Evolutionary conservation across 495 filamentous ascomycete genomes (phyloP).

Genomic region (Neurospora discreta): DNA sequence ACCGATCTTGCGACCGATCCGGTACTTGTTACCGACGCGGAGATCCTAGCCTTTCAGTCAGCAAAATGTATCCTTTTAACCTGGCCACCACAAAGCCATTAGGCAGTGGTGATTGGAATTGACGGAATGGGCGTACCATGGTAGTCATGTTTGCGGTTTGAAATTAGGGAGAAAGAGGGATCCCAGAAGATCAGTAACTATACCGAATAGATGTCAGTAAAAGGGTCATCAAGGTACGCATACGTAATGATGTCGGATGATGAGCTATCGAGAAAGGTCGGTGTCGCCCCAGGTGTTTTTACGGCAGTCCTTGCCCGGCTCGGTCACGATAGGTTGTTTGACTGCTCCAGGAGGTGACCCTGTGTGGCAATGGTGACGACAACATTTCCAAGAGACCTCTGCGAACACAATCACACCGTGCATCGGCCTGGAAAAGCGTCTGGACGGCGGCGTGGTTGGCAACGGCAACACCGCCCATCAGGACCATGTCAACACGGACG

Average conservation of each 20-base stretch:
- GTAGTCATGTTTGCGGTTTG: slow-evolving; percentile 35
- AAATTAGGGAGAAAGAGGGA: not conserved
- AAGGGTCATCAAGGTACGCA: not conserved
- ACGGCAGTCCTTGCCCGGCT: not conserved
- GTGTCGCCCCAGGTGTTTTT: not conserved
- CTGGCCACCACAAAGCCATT: too few relatives aligned
- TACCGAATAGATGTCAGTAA: not conserved
- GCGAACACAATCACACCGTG: not conserved
- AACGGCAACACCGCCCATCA: not conserved
- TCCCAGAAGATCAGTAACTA: not conserved
- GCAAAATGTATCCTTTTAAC: not conserved
- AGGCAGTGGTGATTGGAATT: not conserved
- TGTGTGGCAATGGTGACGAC: not conserved
- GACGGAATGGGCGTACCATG: slow-evolving; percentile 30
- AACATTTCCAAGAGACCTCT: not conserved
- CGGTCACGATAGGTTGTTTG: not conserved
- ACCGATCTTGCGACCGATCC: slow-evolving; percentile 98
- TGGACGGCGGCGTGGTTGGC: not conserved
- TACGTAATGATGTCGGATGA: not conserved
- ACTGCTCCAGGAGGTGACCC: not conserved
- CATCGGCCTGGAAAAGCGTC: not conserved
- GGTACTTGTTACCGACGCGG: slow-evolving; percentile 99
- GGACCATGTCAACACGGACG: not conserved
- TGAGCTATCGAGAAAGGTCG: not conserved
- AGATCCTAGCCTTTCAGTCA: slow-evolving; percentile 58